phyloP scores from a whole-genome alignment of 805 yeast species.

The Starmerella vaccinii region DNA sequence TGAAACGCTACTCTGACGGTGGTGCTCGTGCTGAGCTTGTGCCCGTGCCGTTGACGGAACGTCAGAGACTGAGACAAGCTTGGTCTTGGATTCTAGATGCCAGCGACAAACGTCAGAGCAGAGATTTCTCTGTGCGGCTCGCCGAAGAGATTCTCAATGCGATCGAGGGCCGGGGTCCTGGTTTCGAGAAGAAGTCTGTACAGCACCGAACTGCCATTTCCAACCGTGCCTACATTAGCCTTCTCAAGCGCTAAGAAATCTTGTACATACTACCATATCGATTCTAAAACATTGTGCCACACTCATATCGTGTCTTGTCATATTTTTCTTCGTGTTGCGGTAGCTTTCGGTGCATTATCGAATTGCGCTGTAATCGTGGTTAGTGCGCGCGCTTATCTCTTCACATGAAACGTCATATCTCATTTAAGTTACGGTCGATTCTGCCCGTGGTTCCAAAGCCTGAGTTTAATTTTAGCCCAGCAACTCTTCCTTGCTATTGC shows the following conservation, averaged over 20 bases:
- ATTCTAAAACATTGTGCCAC: no score
- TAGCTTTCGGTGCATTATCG: background rate
- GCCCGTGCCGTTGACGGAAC: conserved; percentile 71
- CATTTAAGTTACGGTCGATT: background rate
- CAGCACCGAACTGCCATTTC: conserved; percentile 81
- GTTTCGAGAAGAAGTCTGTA: conserved; percentile 70
- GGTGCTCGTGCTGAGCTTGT: conserved; percentile 72
- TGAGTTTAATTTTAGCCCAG: background rate
- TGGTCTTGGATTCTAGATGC: conserved; percentile 87
- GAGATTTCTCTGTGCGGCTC: conserved; percentile 75
- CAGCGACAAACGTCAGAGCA: conserved; percentile 63
- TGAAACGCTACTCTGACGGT: conserved; percentile 69
- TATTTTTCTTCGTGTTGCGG: no score
- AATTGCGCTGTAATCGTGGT: background rate
- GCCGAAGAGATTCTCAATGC: conserved; percentile 83
- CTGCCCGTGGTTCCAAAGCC: background rate
- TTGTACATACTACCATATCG: background rate
- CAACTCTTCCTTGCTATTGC: no score
- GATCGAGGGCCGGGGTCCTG: conserved; percentile 64
- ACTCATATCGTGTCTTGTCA: no score
- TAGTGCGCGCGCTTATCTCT: background rate
- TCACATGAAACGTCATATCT: background rate
- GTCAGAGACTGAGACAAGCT: conserved; percentile 79
- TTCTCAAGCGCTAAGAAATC: conserved; percentile 12
- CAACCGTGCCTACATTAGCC: conserved; percentile 40